Base-by-base conservation (phyloP, 2,329 filamentous ascomycete species). In the Colletotrichum lini region DNA sequence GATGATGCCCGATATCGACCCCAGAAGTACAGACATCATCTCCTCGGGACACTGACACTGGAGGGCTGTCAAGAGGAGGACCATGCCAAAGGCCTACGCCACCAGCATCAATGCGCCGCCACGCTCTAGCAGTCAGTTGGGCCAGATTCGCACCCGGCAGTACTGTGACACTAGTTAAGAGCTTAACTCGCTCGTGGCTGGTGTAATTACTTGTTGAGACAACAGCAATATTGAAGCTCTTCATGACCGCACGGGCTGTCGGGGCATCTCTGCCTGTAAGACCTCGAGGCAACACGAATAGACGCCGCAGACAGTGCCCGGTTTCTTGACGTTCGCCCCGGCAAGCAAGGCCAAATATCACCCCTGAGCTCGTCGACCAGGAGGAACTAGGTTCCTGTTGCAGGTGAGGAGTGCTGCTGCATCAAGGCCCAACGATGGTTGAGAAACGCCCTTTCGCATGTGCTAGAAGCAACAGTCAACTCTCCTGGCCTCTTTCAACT, bases 61-160 rank as follows among this genome's bases (percentile, higher is more conserved):
- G 9, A 38, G 9, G 26, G 40, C n/a, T 21, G 18, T 57, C 16
- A n/a, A 40, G 38, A 35, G 35, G 30, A 30, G 30, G 30, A 30
- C 30, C 23, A 21, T 26, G 15, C 30, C 30, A 62, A 23, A n/a
- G 40, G 49, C 44, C 23, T 30, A 54, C 49, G 38, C 59, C 56
- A 61, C 38, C 30, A 35, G 61, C 60, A 59, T 47, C 38, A 45
- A 52, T 57, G 56, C 62, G 62, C 67, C 62, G 62, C 67, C 47
- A 66, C 62, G 12, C 30, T 44, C 1, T 21, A 21, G 4, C n/a
- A 70, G 62, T 62, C 26, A 70, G 67, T 62, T 70, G 40, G 16
- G 63, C 53, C 54, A 52, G 60, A 45, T 21, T 38, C 42, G 57
- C 45, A 30, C 18, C 21, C 47, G 40, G 47, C 40, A 62, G n/a